Conservation (phyloP, 495 filamentous ascomycete species). For the Stereocaulon alpinum region DNA sequence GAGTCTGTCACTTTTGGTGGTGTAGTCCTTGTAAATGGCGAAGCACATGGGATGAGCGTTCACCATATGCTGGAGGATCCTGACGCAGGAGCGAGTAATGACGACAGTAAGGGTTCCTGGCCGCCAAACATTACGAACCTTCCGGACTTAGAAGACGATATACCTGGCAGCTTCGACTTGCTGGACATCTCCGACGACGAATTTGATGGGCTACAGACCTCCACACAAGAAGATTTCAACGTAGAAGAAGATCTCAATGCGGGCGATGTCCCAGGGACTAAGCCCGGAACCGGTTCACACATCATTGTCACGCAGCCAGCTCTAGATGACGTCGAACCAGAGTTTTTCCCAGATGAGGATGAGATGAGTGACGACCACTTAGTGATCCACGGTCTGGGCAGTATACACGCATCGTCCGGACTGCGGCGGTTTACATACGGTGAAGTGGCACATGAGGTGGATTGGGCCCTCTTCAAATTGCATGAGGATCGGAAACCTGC, state of each 20-base stretch:
- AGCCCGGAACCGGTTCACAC: slow-evolving; percentile 59
- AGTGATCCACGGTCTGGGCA: slow-evolving; percentile 64
- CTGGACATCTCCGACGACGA: slow-evolving; percentile 43
- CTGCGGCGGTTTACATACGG: slow-evolving; percentile 58
- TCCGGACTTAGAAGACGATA: not conserved
- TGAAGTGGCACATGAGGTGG: slow-evolving; percentile 76
- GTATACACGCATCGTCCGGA: slow-evolving; percentile 81
- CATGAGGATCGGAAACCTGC: slow-evolving; percentile 57
- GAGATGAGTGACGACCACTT: slow-evolving; percentile 65
- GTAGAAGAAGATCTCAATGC: slow-evolving; percentile 54
- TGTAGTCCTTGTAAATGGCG: slow-evolving; percentile 69
- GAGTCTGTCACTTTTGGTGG: slow-evolving; percentile 87
- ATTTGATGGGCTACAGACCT: slow-evolving; percentile 23
- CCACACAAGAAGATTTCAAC: slow-evolving; percentile 32
- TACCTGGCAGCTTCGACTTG: slow-evolving; percentile 14
- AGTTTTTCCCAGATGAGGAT: slow-evolving; percentile 57
- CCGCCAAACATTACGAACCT: slow-evolving; percentile 9
- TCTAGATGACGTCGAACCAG: slow-evolving; percentile 71
- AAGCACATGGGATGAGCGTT: slow-evolving; percentile 84
- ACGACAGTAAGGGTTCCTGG: slow-evolving; percentile 3
- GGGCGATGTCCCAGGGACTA: slow-evolving; percentile 77
- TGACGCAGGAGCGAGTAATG: slow-evolving; percentile 27
- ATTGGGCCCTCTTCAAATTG: slow-evolving; percentile 90
- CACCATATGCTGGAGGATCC: slow-evolving; percentile 90
- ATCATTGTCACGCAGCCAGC: slow-evolving; percentile 77